Conservation (phyloP, 441 rosid genomes). For the Euphorbia schlechtendalii region DNA sequence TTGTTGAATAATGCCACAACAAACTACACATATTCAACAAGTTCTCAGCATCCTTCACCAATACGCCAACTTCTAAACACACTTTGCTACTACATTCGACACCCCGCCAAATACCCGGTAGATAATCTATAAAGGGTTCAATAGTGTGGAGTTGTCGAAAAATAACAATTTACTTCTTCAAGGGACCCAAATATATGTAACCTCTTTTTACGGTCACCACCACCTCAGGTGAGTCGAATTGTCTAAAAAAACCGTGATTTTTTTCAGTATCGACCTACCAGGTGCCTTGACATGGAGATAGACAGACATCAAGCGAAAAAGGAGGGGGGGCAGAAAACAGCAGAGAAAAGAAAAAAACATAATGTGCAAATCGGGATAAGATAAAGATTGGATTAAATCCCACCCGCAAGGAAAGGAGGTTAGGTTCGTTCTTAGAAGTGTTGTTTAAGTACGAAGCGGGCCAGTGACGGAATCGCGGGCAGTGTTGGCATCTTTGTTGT, state of each 20-base stretch:
- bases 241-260: constrained; percentile 26
- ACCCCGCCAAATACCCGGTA: constrained; percentile 15
- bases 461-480: constrained; percentile 59
- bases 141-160: too few species aligned
- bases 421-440: constrained; percentile 13
- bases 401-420: too few species aligned
- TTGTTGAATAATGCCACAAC: constrained; percentile 13
- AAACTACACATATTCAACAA: constrained; percentile 12
- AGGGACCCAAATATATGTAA: constrained; percentile 28
- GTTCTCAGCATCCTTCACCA: constrained; percentile 19
- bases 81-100: constrained; percentile 16
- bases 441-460: constrained; percentile 48
- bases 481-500: constrained; percentile 60
- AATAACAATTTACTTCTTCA: too few species aligned
- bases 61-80: not conserved
- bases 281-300: too few species aligned
- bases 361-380: too few species aligned
- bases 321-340: too few species aligned
- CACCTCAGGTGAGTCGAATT: constrained; percentile 83
- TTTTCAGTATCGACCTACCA: constrained; percentile 37
- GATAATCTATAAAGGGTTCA: constrained; percentile 18
- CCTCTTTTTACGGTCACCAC: constrained; percentile 43
- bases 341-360: too few species aligned
- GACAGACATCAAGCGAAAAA: too few species aligned
- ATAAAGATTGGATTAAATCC: too few species aligned